Conservation (phyloP, 1,284 basidiomycete species). For the Schizophyllum amplum region DNA sequence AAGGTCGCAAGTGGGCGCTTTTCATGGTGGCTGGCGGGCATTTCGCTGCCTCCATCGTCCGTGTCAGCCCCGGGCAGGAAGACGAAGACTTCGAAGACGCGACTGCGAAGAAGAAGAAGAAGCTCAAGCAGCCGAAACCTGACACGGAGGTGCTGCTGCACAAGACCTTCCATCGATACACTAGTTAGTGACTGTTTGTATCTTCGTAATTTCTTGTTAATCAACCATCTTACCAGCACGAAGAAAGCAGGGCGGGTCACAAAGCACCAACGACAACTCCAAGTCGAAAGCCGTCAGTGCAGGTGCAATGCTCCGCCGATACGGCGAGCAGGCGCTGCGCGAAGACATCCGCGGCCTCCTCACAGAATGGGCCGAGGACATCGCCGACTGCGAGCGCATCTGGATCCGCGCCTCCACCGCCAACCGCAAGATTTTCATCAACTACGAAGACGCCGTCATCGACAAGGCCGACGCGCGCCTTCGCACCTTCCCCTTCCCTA, state of each 20-base stretch:
- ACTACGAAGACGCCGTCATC: conserved; percentile 59
- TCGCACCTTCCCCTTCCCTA: conserved; percentile 89
- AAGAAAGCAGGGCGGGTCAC: conserved; percentile 95
- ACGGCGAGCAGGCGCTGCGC: conserved; percentile 88
- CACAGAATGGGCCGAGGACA: conserved; percentile 78
- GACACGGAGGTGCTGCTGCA: conserved; percentile 79
- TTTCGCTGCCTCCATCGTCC: conserved; percentile 88
- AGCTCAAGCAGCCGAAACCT: conserved; percentile 50
- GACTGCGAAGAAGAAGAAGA: conserved; percentile 41
- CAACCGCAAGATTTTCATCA: conserved; percentile 82
- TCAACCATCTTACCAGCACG: conserved; percentile 51
- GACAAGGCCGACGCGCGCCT: conserved; percentile 65
- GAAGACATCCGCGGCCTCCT: conserved; percentile 86
- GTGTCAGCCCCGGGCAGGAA: conserved; percentile 48
- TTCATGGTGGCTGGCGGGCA: conserved; percentile 97
- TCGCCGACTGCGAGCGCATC: conserved; percentile 75
- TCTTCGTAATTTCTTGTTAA: conserved; percentile 1
- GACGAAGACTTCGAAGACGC: conserved; percentile 33
- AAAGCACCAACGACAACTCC: conserved; percentile 87
- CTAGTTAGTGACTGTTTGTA: conserved; percentile 50
- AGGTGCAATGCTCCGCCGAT: conserved; percentile 89
- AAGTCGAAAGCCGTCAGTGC: conserved; percentile 93
- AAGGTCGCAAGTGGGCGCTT: conserved; percentile 82
- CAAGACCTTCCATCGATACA: conserved; percentile 99
- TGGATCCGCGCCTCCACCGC: conserved; percentile 85